These are phyloP conservation scores for Ailanthus altissimus DNA, from an alignment of 345 rosid species.

Conservation along the genomic window DNA sequence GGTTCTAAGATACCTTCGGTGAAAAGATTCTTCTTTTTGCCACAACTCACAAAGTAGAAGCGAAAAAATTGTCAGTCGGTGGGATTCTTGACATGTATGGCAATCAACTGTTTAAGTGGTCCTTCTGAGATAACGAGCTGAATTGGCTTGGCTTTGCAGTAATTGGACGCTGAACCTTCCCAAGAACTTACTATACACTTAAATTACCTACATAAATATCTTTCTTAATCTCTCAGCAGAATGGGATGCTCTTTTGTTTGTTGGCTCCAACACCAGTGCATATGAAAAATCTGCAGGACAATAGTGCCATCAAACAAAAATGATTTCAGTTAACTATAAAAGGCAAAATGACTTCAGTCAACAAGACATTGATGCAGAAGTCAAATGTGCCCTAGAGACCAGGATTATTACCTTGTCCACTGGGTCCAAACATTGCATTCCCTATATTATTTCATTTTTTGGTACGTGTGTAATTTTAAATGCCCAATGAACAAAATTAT, in stretches of 20 bases:
- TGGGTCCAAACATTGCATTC: neutral
- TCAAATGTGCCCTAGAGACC: neutral
- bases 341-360: neutral
- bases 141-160: neutral
- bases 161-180: neutral
- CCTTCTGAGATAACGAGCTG: neutral
- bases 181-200: constrained; percentile 1
- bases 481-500: neutral
- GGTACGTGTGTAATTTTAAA: neutral
- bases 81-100: neutral
- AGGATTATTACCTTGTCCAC: too few relatives aligned
- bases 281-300: constrained; percentile 66
- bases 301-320: constrained; percentile 7
- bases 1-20: constrained; percentile 12
- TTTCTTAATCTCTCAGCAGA: constrained; percentile 81
- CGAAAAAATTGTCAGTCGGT: neutral
- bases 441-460: neutral
- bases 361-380: neutral
- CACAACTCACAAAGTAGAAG: neutral
- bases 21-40: neutral
- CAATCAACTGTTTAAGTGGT: neutral
- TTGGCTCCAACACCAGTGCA: constrained; percentile 94
- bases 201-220: constrained; percentile 37
- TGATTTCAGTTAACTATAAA: neutral
- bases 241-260: constrained; percentile 78